phyloP scores from a whole-genome alignment of 225 moss, liverwort and hornwort genomes.

The Marchantia paleacea region DNA sequence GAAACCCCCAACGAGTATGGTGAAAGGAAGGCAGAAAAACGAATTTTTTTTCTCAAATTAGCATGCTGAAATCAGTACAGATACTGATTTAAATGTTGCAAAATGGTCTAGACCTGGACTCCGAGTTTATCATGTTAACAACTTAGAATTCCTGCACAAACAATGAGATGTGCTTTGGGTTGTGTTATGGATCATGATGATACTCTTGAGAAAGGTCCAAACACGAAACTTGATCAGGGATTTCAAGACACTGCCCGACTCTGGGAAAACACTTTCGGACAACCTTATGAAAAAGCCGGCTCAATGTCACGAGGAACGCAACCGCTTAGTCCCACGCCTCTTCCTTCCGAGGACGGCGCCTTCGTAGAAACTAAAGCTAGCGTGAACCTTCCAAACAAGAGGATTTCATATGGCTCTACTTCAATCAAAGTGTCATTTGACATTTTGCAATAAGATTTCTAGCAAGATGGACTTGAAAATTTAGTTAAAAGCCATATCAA shows the following conservation, averaged over 20 bases:
- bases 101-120: background rate
- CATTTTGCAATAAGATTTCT: too few relatives aligned
- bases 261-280: slow-evolving; percentile 83
- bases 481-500: too few relatives aligned
- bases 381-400: too few relatives aligned
- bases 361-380: slow-evolving; percentile 26
- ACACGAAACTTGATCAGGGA: slow-evolving; percentile 67
- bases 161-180: slow-evolving; percentile 29
- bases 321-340: slow-evolving; percentile 66
- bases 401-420: too few relatives aligned
- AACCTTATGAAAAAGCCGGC: slow-evolving; percentile 80
- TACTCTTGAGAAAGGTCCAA: slow-evolving; percentile 72
- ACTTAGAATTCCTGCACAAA: background rate
- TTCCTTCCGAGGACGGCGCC: slow-evolving; percentile 43
- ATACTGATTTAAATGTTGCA: too few relatives aligned
- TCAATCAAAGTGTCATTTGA: too few relatives aligned
- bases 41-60: too few relatives aligned
- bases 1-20: too few relatives aligned
- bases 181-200: slow-evolving; percentile 84
- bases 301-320: slow-evolving; percentile 73
- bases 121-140: background rate
- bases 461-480: too few relatives aligned
- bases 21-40: too few relatives aligned
- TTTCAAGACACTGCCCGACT: slow-evolving; percentile 67
- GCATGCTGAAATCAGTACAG: too few relatives aligned